Evolutionary conservation across 2,329 filamentous ascomycete species (phyloP).

Genomic region (Ustulina deusta): DNA sequence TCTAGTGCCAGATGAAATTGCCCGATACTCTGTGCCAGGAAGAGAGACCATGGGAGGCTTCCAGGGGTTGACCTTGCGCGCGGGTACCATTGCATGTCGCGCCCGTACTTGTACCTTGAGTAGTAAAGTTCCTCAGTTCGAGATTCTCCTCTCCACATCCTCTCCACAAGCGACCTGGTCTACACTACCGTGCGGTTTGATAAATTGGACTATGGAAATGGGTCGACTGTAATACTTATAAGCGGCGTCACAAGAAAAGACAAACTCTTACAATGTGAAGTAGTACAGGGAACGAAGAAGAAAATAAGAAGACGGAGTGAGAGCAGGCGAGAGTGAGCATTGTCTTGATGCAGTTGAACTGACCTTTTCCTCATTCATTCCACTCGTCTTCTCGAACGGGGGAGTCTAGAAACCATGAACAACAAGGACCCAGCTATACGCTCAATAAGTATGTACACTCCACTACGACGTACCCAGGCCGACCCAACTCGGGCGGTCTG

Average conservation of each 20-base stretch:
- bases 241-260: constrained; percentile 11
- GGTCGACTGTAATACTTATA: constrained; percentile 1
- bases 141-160: constrained; percentile 24
- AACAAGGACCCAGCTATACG: constrained; percentile 6
- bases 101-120: constrained; percentile 33
- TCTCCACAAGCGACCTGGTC: constrained; percentile 10
- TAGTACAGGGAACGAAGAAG: neutral
- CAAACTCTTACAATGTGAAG: constrained; percentile 1
- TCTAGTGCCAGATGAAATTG: constrained; percentile 58
- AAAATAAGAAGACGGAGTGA: neutral
- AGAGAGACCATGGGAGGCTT: constrained; percentile 46
- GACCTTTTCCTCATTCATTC: neutral
- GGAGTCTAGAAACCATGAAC: neutral
- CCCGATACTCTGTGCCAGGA: constrained; percentile 49
- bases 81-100: constrained; percentile 49
- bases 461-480: too few relatives aligned
- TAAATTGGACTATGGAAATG: neutral
- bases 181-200: constrained; percentile 16
- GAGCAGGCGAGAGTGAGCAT: neutral
- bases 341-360: neutral
- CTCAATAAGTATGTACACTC: constrained; percentile 1
- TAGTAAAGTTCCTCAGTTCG: constrained; percentile 13
- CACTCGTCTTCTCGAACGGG: neutral
- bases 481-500: constrained; percentile 22
- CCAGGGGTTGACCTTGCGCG: constrained; percentile 50